A percentile compares a stretch with the other conserved stretches of the same genome.
Evolutionary conservation across 2,329 filamentous ascomycete species (phyloP).

Genomic region (Arthrobotrys sphaeroides): DNA sequence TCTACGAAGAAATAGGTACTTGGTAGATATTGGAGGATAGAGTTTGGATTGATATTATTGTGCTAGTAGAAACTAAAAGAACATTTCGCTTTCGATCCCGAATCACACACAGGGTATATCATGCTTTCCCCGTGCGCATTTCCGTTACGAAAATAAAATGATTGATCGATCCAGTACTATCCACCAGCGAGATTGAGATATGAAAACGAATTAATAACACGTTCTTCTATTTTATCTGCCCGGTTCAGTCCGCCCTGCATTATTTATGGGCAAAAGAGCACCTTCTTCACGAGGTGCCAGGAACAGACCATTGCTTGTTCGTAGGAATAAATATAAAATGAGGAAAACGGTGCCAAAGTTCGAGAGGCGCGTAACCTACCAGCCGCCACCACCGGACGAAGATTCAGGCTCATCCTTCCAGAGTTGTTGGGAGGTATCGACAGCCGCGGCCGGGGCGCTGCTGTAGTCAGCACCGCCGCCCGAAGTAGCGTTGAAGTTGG

Average conservation of each 20-base stretch:
- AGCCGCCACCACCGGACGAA: conserved; percentile 24
- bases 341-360: background rate
- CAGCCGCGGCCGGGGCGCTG: background rate
- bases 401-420: conserved; percentile 23
- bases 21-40: background rate
- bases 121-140: background rate
- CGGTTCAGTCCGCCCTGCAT: background rate
- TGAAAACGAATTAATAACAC: background rate
- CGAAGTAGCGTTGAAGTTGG: conserved; percentile 37
- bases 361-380: conserved; percentile 20
- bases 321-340: conserved; percentile 7
- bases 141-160: background rate
- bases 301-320: background rate
- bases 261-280: background rate
- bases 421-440: conserved; percentile 19
- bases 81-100: background rate
- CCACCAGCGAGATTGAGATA: background rate
- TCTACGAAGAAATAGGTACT: no score
- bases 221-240: background rate
- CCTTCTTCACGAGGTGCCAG: background rate
- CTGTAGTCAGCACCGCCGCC: conserved; percentile 40
- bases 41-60: background rate
- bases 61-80: background rate
- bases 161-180: conserved; percentile 1
- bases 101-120: conserved; percentile 1